Evolutionary conservation across 148 eudicot genomes (phyloP).

Genomic region (Nepenthes gracilis): DNA sequence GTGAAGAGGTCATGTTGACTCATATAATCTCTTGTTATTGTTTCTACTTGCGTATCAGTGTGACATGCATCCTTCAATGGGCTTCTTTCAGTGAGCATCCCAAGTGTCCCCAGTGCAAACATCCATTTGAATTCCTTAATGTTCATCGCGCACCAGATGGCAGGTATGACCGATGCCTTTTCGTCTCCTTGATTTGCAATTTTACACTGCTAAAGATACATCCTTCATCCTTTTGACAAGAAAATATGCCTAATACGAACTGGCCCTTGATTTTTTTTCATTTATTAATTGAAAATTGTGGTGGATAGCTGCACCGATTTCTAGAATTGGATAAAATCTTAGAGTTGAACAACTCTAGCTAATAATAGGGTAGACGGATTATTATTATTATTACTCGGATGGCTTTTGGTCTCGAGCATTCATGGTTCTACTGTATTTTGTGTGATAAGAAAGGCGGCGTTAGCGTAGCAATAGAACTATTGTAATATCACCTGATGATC

Average conservation of each 20-base stretch:
- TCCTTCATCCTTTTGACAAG: neutral
- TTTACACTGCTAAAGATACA: neutral
- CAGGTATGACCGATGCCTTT: slow-evolving; percentile 28
- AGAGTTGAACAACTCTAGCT: no score
- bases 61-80: slow-evolving; percentile 86
- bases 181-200: neutral
- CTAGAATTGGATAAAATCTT: no score
- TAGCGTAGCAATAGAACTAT: no score
- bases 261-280: neutral
- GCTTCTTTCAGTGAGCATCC: slow-evolving; percentile 75
- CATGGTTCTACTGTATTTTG: no score
- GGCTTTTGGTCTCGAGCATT: no score
- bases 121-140: slow-evolving; percentile 66
- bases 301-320: no score
- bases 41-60: slow-evolving; percentile 25
- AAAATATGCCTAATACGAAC: neutral
- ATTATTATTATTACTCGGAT: no score
- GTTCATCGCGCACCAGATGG: slow-evolving; percentile 87
- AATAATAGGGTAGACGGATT: no score
- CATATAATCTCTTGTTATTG: neutral
- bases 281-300: no score
- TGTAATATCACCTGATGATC: no score
- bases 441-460: no score
- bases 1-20: no score
- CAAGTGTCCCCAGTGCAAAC: slow-evolving; percentile 87